phyloP scores from a whole-genome alignment of 106 monocot species.

The Allium sativum region DNA sequence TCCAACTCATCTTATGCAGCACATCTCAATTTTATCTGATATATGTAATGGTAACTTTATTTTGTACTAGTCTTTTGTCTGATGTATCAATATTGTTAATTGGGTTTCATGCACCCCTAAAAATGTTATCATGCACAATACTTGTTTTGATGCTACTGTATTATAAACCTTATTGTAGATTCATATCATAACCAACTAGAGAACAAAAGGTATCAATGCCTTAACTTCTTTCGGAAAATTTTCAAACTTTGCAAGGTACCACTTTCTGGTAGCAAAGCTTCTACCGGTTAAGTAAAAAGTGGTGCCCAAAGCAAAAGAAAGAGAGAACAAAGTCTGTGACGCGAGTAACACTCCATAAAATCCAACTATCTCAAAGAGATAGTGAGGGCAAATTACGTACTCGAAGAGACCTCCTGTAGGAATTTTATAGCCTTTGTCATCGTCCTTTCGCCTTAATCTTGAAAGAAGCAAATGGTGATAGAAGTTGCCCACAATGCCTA shows the following conservation, averaged over 20 bases:
- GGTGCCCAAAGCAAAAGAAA: slow-evolving; percentile 33
- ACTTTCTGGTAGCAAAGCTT: slow-evolving; percentile 60
- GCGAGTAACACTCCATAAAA: slow-evolving; percentile 44
- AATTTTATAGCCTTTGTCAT: slow-evolving; percentile 55
- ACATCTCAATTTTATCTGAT: slow-evolving; percentile 10
- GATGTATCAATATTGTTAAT: too few relatives aligned
- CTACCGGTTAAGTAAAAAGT: slow-evolving; percentile 55
- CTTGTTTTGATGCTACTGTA: too few relatives aligned
- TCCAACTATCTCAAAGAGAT: slow-evolving; percentile 69
- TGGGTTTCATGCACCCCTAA: too few relatives aligned
- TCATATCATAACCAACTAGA: slow-evolving; percentile 12
- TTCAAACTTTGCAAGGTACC: slow-evolving; percentile 73
- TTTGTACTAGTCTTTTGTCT: too few relatives aligned
- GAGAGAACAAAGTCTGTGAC: slow-evolving; percentile 42
- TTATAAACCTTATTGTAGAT: too few relatives aligned
- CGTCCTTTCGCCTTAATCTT: slow-evolving; percentile 42
- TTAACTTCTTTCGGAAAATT: slow-evolving; percentile 49
- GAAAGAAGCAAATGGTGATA: slow-evolving; percentile 72
- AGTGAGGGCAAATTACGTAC: slow-evolving; percentile 74
- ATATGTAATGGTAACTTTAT: too few relatives aligned
- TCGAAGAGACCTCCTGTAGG: slow-evolving; percentile 65
- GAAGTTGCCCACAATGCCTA: slow-evolving; percentile 71
- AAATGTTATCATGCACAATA: too few relatives aligned
- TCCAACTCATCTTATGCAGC: slow-evolving; percentile 28
- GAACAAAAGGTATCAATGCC: slow-evolving; percentile 58